These are phyloP conservation scores for Biscutella laevigata DNA, from an alignment of 441 rosid species.

Conservation along the genomic window DNA sequence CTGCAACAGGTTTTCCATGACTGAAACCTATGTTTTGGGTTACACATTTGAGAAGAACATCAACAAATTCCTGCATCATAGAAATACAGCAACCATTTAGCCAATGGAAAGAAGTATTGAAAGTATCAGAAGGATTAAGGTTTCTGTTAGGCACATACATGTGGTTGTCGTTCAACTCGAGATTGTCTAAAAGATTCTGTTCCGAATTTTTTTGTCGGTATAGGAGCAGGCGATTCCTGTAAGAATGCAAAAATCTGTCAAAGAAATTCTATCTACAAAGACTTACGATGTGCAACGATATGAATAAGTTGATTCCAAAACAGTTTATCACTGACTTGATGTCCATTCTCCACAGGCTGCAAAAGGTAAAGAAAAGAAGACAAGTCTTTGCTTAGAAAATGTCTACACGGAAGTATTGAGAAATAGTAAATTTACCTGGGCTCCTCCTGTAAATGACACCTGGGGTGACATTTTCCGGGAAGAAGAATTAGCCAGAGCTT, in stretches of 20 bases:
- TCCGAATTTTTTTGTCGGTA: slow-evolving; percentile 36
- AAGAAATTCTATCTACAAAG: slow-evolving; percentile 17
- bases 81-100: slow-evolving; percentile 13
- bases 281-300: slow-evolving; percentile 14
- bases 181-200: slow-evolving; percentile 48
- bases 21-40: slow-evolving; percentile 64
- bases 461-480: slow-evolving; percentile 40
- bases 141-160: slow-evolving; percentile 37
- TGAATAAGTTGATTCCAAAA: slow-evolving; percentile 9
- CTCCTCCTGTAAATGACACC: slow-evolving; percentile 29
- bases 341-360: slow-evolving; percentile 76
- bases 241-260: slow-evolving; percentile 21
- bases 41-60: slow-evolving; percentile 54
- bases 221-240: slow-evolving; percentile 40
- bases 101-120: slow-evolving; percentile 16
- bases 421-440: slow-evolving; percentile 37
- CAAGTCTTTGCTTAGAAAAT: slow-evolving; percentile 4
- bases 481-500: slow-evolving; percentile 43
- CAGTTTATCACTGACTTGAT: slow-evolving; percentile 42
- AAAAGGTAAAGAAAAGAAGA: slow-evolving; percentile 23
- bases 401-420: slow-evolving; percentile 2
- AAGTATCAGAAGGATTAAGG: not conserved
- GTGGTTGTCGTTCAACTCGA: slow-evolving; percentile 46
- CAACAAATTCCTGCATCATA: slow-evolving; percentile 60
- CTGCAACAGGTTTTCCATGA: slow-evolving; percentile 78